Percentiles rank a stretch among this genome's conserved stretches.
Evolutionary conservation across 371 early-diverging fungal species (phyloP).

Genomic region (Entomophthora muscae): DNA sequence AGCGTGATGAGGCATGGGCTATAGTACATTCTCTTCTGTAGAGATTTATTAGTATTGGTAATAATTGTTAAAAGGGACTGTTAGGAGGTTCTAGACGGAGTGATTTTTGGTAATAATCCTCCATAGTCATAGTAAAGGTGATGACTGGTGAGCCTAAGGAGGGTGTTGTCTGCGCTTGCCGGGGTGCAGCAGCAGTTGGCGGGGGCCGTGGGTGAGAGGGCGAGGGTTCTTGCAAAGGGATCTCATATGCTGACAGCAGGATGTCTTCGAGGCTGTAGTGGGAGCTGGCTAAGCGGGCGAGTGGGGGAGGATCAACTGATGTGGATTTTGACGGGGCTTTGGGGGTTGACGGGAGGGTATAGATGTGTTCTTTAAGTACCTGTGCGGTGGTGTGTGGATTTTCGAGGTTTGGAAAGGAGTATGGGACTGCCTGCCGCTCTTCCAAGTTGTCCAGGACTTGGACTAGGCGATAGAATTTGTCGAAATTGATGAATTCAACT

Average conservation of each 20-base stretch:
- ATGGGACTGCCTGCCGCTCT: neutral
- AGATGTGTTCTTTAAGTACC: neutral
- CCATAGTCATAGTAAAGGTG: neutral
- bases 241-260: neutral
- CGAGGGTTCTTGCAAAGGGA: neutral
- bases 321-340: neutral
- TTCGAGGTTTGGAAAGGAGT: neutral
- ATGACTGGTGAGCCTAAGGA: neutral
- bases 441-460: neutral
- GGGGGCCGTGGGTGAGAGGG: neutral
- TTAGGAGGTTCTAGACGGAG: neutral
- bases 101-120: neutral
- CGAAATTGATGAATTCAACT: conserved; percentile 7
- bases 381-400: neutral
- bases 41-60: neutral
- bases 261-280: neutral
- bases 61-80: neutral
- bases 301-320: neutral
- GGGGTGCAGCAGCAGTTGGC: neutral
- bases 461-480: conserved; percentile 4
- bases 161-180: neutral
- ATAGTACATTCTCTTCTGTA: neutral
- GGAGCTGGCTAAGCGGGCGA: neutral
- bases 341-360: neutral
- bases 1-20: too few relatives aligned